Evolutionary conservation across 306 rosid species (phyloP).

Genomic region (Chamaecrista fasciculata): DNA sequence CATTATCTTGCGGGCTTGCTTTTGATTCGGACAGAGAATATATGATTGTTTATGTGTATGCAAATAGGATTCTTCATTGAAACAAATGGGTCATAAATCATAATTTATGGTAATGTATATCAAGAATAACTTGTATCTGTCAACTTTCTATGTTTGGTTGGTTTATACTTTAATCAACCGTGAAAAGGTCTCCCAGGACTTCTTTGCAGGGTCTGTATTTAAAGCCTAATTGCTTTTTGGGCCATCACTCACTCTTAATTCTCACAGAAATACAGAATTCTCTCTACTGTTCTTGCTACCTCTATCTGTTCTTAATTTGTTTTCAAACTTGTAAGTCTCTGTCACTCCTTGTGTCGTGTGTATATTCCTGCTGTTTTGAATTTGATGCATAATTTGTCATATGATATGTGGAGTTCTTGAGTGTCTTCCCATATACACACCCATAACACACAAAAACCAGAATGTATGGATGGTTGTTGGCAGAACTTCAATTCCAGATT

Average conservation of each 20-base stretch:
- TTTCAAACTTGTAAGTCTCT: background rate
- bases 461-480: background rate
- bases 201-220: slow-evolving; percentile 11
- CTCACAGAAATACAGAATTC: slow-evolving; percentile 9
- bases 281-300: background rate
- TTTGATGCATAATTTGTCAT: background rate
- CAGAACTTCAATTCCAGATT: background rate
- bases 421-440: background rate
- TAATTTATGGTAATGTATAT: background rate
- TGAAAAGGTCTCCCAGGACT: slow-evolving; percentile 16
- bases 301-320: background rate
- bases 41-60: background rate
- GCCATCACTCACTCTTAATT: slow-evolving; percentile 12
- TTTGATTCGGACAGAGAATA: slow-evolving; percentile 1
- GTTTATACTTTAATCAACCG: slow-evolving; percentile 7
- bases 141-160: background rate
- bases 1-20: slow-evolving; percentile 1
- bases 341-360: background rate
- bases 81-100: background rate
- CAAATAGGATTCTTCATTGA: background rate
- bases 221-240: slow-evolving; percentile 20
- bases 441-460: background rate
- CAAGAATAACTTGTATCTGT: background rate
- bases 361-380: background rate
- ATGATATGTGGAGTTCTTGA: background rate